These are phyloP conservation scores for Citrus medica DNA, from an alignment of 345 rosid genomes.

Conservation along the genomic window DNA sequence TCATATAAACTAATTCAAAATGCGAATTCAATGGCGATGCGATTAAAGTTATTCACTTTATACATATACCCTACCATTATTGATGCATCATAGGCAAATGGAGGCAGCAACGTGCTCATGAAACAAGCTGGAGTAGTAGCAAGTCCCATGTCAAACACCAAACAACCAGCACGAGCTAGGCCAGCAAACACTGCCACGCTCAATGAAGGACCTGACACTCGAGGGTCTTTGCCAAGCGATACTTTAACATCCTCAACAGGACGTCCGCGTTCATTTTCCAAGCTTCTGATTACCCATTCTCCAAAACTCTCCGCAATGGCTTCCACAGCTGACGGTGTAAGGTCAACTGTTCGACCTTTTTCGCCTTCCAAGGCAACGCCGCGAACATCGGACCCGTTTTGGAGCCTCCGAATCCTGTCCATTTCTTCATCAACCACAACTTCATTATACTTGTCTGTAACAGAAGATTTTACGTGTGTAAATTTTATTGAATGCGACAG, in stretches of 20 bases:
- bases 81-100: constrained; percentile 79
- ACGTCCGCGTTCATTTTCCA: constrained; percentile 34
- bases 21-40: too few species aligned
- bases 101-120: constrained; percentile 75
- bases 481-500: constrained; percentile 5
- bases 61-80: constrained; percentile 48
- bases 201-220: constrained; percentile 57
- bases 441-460: constrained; percentile 33
- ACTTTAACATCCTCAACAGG: constrained; percentile 38
- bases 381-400: constrained; percentile 87
- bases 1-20: background rate
- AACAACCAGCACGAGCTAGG: constrained; percentile 75
- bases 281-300: constrained; percentile 60
- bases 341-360: constrained; percentile 68
- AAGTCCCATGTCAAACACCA: constrained; percentile 78
- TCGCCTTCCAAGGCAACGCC: constrained; percentile 92
- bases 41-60: too few species aligned
- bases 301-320: constrained; percentile 93
- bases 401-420: constrained; percentile 75
- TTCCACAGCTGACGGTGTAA: constrained; percentile 80
- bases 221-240: constrained; percentile 83
- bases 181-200: constrained; percentile 82
- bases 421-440: constrained; percentile 61
- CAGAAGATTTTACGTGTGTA: constrained; percentile 23
- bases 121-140: constrained; percentile 98